Evolutionary conservation across 495 filamentous ascomycete genomes (phyloP), one percentile per base, ranked within the genome.

Genomic region (Aspergillus saccharolyticus): DNA sequence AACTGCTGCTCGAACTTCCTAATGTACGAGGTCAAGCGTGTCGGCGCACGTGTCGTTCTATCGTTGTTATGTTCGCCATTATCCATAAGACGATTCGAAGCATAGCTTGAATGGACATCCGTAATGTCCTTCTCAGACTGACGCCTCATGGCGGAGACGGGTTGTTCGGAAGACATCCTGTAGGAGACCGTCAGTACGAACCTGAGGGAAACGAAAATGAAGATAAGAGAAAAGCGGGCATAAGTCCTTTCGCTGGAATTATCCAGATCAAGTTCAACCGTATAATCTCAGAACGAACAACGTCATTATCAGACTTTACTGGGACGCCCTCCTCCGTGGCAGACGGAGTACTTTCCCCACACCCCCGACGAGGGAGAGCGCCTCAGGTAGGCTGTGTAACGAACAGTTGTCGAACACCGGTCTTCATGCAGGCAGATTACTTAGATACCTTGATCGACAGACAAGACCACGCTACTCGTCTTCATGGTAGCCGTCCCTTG

Each of bases 251-350:
- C 79, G 79, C 79, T 81, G 79, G 79, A 77, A 77, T 82, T 77
- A 77, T 75, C 78, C 78, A 81, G 77, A 80, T 80, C 79, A 82
- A 82, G 79, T 82, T 80, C 72, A 78, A 82, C 79, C 79, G 79
- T 82, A 75, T 82, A 63, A 70, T 82, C 79, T 81, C 79, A 82
- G 79, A 78, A 76, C 77, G 68, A 39, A 64, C 63, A 63, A 60
- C 62, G 46, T 44, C 21, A 42, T 50, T 44, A 46, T 53, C 45
- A 44, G 44, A 55, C 14, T 44, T 20, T 25, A 2, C 33, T 53
- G 14, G 51, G 42, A 7, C 1, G 33, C 51, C 15, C 33, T 33
- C 17, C 17, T 8, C 33, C 16, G 16, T 42, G 15, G 22, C 14
- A 50, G 22, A 50, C 47, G 16, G 47, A 25, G 33, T 39, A 39